Evolutionary conservation across 768 basidiomycete species (phyloP), one percentile per base, ranked within the genome.

Genomic region (Phaeotremella fagi): DNA sequence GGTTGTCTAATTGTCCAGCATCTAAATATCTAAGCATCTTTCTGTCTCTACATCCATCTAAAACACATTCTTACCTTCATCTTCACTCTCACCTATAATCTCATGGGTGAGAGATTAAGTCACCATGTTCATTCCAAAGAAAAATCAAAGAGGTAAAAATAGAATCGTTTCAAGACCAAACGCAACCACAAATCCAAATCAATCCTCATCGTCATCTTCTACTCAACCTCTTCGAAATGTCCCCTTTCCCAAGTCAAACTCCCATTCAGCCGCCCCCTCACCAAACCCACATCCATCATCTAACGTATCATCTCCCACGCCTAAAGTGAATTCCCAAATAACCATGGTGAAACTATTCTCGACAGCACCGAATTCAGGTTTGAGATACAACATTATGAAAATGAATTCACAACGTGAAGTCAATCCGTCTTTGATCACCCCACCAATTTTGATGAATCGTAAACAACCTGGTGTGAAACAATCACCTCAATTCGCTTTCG

Each of bases 281-380:
- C 48, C 35, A 4, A 33, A 35, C 11, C 48, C 48, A 7, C 33
- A n/a, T 41, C 16, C 49, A 24, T 27, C 49, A 18, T 20, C 29
- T n/a, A 11, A 26, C 15, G 26, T 48, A 12, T 43, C 47, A 3
- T 25, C 48, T 48, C 22, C 53, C 26, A 20, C 2, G 29, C 29
- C 48, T 16, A 22, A 24, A 11, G 35, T 54, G 31, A 59, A 62
- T 25, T 18, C 55, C 4, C 57, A 63, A 35, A 47, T 61, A 31
- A 45, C 52, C 12, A 61, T 64, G 46, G 58, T 67, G 52, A 64
- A 67, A 56, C 66, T 70, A 20, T 62, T 54, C 59, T 70, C 68
- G 6, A 38, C 61, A 5, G 45, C 47, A 23, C 38, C 50, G 1
- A 28, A 51, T 12, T 18, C 44, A 24, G 50, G 53, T n/a, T 33